A percentile compares a stretch with the other conserved stretches of the same genome.
Evolutionary conservation across 2,329 filamentous ascomycete genomes (phyloP).

Genomic region (Chaetomium globosum): DNA sequence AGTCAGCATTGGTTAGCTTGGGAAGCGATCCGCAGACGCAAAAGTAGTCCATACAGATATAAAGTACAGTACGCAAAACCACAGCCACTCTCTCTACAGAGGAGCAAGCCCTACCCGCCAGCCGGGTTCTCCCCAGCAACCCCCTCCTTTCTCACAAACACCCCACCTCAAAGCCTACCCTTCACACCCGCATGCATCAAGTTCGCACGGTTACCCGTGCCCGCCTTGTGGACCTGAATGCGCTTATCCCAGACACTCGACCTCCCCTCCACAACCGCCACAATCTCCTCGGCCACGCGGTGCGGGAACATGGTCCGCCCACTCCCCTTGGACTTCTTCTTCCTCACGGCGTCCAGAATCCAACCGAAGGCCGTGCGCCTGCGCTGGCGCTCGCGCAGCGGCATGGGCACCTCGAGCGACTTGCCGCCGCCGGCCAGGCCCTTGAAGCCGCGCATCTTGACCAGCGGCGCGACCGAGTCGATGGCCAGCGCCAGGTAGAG

Average conservation of each 20-base stretch:
- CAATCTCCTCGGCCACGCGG: conserved; percentile 80
- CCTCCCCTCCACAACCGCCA: conserved; percentile 83
- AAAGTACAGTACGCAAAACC: conserved; percentile 23
- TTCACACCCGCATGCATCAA: conserved; percentile 49
- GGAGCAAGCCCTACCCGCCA: not conserved
- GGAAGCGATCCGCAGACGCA: not conserved
- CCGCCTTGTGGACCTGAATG: conserved; percentile 75
- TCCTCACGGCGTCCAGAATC: conserved; percentile 84
- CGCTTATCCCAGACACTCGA: conserved; percentile 85
- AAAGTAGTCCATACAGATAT: conserved; percentile 26
- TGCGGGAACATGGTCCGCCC: conserved; percentile 73
- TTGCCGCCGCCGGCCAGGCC: conserved; percentile 85
- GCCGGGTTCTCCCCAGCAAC: not conserved
- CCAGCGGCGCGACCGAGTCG: conserved; percentile 87
- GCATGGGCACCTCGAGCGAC: conserved; percentile 78
- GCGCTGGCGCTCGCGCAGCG: conserved; percentile 73
- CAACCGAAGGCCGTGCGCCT: conserved; percentile 79
- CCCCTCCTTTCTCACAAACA: not conserved
- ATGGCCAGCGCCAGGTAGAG: conserved; percentile 87
- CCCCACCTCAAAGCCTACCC: conserved; percentile 24
- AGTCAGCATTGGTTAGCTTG: not conserved
- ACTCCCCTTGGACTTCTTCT: conserved; percentile 72
- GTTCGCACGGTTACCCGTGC: conserved; percentile 77
- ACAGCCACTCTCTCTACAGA: not conserved
- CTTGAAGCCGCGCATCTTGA: conserved; percentile 74